These are phyloP conservation scores for Castanopsis chinensis DNA, from an alignment of 306 rosid genomes.

Conservation along the genomic window DNA sequence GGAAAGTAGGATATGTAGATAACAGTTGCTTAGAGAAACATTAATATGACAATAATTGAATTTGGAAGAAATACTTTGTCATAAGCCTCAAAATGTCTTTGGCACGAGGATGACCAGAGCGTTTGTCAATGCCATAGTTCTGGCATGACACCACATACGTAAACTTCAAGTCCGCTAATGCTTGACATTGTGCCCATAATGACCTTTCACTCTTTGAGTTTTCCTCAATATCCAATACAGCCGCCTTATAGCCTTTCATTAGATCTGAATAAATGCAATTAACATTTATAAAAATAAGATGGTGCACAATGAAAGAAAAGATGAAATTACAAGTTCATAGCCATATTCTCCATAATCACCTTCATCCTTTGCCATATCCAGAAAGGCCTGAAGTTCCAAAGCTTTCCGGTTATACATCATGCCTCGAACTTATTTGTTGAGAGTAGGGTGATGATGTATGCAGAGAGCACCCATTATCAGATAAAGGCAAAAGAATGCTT, in stretches of 20 bases:
- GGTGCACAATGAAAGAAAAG: not conserved
- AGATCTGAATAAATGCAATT: constrained; percentile 49
- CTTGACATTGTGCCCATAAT: constrained; percentile 77
- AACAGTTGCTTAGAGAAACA: constrained; percentile 11
- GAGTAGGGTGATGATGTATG: constrained; percentile 13
- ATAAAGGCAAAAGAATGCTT: constrained; percentile 13
- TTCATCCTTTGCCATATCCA: too few relatives aligned
- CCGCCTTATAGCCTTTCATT: constrained; percentile 90
- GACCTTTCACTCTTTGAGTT: constrained; percentile 56
- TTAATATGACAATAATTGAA: constrained; percentile 16
- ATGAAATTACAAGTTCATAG: constrained; percentile 2
- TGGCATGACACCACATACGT: constrained; percentile 94
- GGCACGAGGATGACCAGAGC: constrained; percentile 75
- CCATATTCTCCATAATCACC: not conserved
- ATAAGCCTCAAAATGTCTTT: constrained; percentile 89
- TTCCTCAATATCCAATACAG: constrained; percentile 57
- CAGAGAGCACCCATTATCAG: constrained; percentile 15
- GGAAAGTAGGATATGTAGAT: constrained; percentile 17
- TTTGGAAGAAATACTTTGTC: constrained; percentile 53
- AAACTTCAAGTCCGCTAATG: constrained; percentile 87
- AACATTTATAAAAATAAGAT: constrained; percentile 17
- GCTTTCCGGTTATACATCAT: constrained; percentile 99
- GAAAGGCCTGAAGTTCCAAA: constrained; percentile 94
- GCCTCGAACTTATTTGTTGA: constrained; percentile 66
- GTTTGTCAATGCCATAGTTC: constrained; percentile 79